A percentile compares a stretch with the other conserved stretches of the same genome.
phyloP scores from a whole-genome alignment of 139 green algal species.

The Axilococcus clingmanii region DNA sequence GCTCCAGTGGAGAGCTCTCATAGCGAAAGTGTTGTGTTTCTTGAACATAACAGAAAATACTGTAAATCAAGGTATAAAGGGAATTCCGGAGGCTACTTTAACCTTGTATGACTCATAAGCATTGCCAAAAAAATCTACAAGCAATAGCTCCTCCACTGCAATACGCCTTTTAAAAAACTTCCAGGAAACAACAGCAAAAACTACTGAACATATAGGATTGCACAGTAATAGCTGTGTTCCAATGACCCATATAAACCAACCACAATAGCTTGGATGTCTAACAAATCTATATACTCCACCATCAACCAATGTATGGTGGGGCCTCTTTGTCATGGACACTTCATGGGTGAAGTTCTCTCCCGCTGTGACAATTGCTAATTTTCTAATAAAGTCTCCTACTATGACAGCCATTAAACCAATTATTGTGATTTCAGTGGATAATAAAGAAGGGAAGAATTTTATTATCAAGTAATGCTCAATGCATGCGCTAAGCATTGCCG shows the following conservation, averaged over 20 bases:
- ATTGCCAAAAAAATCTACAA: too few relatives aligned
- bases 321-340: constrained; percentile 29
- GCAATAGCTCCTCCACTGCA: too few relatives aligned
- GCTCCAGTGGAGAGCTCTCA: too few relatives aligned
- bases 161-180: too few relatives aligned
- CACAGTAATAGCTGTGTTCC: constrained; percentile 74
- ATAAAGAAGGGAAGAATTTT: constrained; percentile 5
- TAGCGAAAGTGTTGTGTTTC: too few relatives aligned
- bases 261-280: constrained; percentile 83
- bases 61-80: too few relatives aligned
- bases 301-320: constrained; percentile 40
- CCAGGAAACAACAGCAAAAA: constrained; percentile 40
- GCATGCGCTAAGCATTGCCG: constrained; percentile 34
- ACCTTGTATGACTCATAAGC: too few relatives aligned
- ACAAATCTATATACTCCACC: constrained; percentile 55
- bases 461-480: constrained; percentile 31
- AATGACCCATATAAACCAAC: constrained; percentile 76
- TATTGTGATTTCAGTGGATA: constrained; percentile 4
- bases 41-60: too few relatives aligned
- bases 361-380: constrained; percentile 55
- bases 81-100: too few relatives aligned
- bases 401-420: constrained; percentile 38
- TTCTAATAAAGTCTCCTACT: constrained; percentile 47
- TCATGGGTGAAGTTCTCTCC: constrained; percentile 59
- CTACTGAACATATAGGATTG: constrained; percentile 50